Conservation (phyloP, 106 monocot species). For the Alisma plantagoaquatica region DNA sequence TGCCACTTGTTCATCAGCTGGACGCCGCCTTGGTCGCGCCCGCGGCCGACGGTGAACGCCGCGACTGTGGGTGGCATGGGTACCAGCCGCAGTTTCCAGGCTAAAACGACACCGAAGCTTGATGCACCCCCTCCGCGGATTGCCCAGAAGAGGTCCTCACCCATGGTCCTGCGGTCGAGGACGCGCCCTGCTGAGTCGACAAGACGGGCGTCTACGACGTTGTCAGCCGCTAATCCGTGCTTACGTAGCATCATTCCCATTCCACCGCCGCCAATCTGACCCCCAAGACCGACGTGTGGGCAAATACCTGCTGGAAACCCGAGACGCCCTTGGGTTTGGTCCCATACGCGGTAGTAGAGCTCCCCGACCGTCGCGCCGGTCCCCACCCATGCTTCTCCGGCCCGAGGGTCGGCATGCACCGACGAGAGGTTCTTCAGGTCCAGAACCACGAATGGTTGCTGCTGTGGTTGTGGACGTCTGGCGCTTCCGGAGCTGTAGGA, state of each 20-base stretch:
- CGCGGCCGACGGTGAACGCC: conserved; percentile 13
- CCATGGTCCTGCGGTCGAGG: conserved; percentile 38
- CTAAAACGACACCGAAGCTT: conserved; percentile 33
- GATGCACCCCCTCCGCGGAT: conserved; percentile 38
- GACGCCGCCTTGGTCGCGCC: conserved; percentile 1
- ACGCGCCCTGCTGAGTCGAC: conserved; percentile 28
- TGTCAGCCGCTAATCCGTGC: conserved; percentile 32
- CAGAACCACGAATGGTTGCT: conserved; percentile 4
- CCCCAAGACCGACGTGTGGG: conserved; percentile 36
- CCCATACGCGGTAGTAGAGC: conserved; percentile 27
- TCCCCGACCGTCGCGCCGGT: conserved; percentile 51
- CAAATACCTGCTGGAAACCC: conserved; percentile 42
- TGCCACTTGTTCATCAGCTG: conserved; percentile 39
- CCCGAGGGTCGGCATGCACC: conserved; percentile 16
- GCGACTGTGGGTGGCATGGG: conserved; percentile 25
- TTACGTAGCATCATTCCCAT: conserved; percentile 31
- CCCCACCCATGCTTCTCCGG: conserved; percentile 42
- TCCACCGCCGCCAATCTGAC: conserved; percentile 47
- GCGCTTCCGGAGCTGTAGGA: conserved; percentile 20
- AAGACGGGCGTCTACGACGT: conserved; percentile 11
- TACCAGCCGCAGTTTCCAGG: conserved; percentile 27
- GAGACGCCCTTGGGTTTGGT: conserved; percentile 1
- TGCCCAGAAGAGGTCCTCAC: conserved; percentile 68
- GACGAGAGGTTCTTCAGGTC: conserved; percentile 30
- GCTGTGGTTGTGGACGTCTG: too few species aligned